Percentiles rank a stretch among this genome's conserved stretches.
Evolutionary conservation across 1,284 basidiomycete genomes (phyloP).

Genomic region (Moesziomyces parantarcticus): DNA sequence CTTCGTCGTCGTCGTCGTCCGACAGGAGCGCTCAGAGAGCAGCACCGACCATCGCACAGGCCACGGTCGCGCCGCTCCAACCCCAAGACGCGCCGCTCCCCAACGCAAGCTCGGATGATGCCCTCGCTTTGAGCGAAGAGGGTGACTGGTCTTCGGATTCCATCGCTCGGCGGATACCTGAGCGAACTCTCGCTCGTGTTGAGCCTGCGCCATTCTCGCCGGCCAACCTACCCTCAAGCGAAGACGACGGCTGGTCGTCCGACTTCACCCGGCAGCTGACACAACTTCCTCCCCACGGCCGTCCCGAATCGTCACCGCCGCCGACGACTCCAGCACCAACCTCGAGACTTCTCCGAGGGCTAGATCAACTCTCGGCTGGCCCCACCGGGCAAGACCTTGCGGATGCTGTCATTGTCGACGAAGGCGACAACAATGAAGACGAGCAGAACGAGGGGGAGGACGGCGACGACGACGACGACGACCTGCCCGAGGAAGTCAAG

Average conservation of each 20-base stretch:
- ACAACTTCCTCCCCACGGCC: too few relatives aligned
- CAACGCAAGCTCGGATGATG: too few relatives aligned
- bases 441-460: slow-evolving; percentile 13
- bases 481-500: slow-evolving; percentile 21
- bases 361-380: not conserved
- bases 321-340: not conserved
- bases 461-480: slow-evolving; percentile 19
- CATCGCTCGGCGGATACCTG: too few relatives aligned
- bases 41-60: not conserved
- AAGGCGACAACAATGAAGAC: slow-evolving; percentile 1
- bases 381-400: not conserved
- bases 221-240: too few relatives aligned
- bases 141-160: not conserved
- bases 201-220: too few relatives aligned
- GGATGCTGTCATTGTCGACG: slow-evolving; percentile 6
- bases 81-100: not conserved
- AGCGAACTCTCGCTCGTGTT: too few relatives aligned
- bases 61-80: not conserved
- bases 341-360: not conserved
- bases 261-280: too few relatives aligned
- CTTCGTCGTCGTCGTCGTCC: not conserved
- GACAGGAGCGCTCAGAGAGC: too few relatives aligned
- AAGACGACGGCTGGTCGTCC: too few relatives aligned
- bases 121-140: slow-evolving; percentile 1
- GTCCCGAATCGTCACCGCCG: too few relatives aligned